These are phyloP conservation scores for Pisolithus orientalis DNA, from an alignment of 768 basidiomycete species.

Conservation along the genomic window DNA sequence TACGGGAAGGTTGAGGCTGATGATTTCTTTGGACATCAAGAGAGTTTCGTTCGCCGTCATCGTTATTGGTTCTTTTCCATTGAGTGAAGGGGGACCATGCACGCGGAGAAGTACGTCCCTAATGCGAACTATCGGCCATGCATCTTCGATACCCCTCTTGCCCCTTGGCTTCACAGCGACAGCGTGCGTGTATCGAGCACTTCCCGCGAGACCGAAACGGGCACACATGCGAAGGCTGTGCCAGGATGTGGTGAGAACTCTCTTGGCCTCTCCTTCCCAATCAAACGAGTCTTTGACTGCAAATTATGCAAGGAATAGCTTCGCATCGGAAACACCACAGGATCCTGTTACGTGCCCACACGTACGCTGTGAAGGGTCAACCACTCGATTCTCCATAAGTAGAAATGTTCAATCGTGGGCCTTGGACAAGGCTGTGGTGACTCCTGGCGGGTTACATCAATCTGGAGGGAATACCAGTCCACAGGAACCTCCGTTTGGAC, in stretches of 20 bases:
- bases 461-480: too few species aligned
- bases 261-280: too few species aligned
- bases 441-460: too few species aligned
- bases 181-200: constrained; percentile 61
- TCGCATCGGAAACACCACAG: too few species aligned
- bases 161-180: constrained; percentile 99
- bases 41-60: constrained; percentile 51
- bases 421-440: too few species aligned
- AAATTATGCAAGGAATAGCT: too few species aligned
- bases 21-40: constrained; percentile 98
- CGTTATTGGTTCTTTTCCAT: neutral
- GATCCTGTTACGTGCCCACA: too few species aligned
- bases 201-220: constrained; percentile 81
- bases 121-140: constrained; percentile 81
- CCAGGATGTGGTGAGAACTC: constrained; percentile 40
- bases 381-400: too few species aligned
- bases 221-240: constrained; percentile 90
- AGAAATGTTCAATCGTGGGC: too few species aligned
- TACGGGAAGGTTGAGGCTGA: constrained; percentile 92
- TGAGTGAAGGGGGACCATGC: constrained; percentile 13
- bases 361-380: too few species aligned
- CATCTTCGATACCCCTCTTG: constrained; percentile 80
- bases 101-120: constrained; percentile 59
- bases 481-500: too few species aligned
- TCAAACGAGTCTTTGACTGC: too few species aligned